Conservation (phyloP, 2,329 filamentous ascomycete genomes). For the Curvularia hawaiiensis region DNA sequence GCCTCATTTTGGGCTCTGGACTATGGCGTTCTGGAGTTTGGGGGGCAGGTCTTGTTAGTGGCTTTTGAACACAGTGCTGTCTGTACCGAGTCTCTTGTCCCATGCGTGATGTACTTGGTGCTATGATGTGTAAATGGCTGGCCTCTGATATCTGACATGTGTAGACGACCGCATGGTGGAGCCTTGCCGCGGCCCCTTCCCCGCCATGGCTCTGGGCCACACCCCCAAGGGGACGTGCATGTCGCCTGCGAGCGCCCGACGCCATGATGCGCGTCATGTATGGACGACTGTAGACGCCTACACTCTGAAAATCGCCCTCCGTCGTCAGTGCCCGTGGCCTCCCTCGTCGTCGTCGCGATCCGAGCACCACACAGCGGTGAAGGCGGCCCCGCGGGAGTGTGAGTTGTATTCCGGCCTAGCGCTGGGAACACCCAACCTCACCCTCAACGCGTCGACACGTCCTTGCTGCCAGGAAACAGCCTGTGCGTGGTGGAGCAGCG, state of each 20-base stretch:
- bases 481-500: slow-evolving; percentile 19
- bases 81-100: not conserved
- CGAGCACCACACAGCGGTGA: slow-evolving; percentile 2
- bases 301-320: not conserved
- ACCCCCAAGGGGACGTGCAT: slow-evolving; percentile 20
- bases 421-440: slow-evolving; percentile 33
- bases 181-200: slow-evolving; percentile 21
- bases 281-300: not conserved
- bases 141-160: not conserved
- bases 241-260: slow-evolving; percentile 33
- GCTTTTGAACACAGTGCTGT: not conserved
- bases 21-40: not conserved
- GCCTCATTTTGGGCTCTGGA: not conserved
- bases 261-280: slow-evolving; percentile 28
- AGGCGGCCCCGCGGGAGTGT: slow-evolving; percentile 14
- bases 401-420: slow-evolving; percentile 25
- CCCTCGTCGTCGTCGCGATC: not conserved
- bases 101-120: not conserved
- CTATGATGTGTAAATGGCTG: not conserved
- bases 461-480: slow-evolving; percentile 15
- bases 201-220: slow-evolving; percentile 25
- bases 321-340: not conserved
- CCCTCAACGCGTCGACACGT: slow-evolving; percentile 19
- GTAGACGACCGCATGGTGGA: slow-evolving; percentile 2
- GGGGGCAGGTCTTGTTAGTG: not conserved